Base-by-base conservation (phyloP, 164 flowering plant species). In the Akebia trifoliata region DNA sequence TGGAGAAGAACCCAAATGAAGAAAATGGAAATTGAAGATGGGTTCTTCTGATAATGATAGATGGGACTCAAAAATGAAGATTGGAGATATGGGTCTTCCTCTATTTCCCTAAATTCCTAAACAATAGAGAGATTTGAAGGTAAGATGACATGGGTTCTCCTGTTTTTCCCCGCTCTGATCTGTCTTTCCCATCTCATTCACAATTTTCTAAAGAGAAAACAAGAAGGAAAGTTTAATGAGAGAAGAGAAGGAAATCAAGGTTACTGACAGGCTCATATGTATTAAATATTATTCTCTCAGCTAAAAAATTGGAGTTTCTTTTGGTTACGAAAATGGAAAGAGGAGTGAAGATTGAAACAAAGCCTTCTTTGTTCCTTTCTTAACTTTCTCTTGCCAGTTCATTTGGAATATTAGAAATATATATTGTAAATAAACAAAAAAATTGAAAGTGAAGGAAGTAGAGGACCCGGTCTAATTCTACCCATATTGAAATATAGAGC, bases 351-450 rank as follows among this genome's bases (percentile, higher is more conserved):
- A 59, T 40, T 54, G n/a, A 57, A 57, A 59, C 24, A 28, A 30
- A 50, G 45, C 45, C 45, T 55, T 40, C 34, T 40, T 28, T 10
- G 45, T 55, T 55, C 29, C 59, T 55, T 55, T 40, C 21, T 58
- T 70, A 26, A 46, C n/a, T 59, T 56, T 18, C 29, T 26, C 32
- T 49, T 71, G 80, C 55, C 81, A 78, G 80, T 72, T 78, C 78
- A 78, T 63, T 60, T 50, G 43, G 57, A 59, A 53, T 60, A 47
- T 53, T 54, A 40, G 61, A 62, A 62, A 48, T n/a, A n/a, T n/a
- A n/a, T n/a, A n/a, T n/a, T n/a, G n/a, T n/a, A n/a, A n/a, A n/a
- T n/a, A n/a, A n/a, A n/a, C n/a, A n/a, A n/a, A n/a, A n/a, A n/a
- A n/a, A n/a, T n/a, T n/a, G n/a, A n/a, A n/a, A n/a, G n/a, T n/a